Conservation (phyloP, 805 yeast species). For the Teunomyces gatunensis region DNA sequence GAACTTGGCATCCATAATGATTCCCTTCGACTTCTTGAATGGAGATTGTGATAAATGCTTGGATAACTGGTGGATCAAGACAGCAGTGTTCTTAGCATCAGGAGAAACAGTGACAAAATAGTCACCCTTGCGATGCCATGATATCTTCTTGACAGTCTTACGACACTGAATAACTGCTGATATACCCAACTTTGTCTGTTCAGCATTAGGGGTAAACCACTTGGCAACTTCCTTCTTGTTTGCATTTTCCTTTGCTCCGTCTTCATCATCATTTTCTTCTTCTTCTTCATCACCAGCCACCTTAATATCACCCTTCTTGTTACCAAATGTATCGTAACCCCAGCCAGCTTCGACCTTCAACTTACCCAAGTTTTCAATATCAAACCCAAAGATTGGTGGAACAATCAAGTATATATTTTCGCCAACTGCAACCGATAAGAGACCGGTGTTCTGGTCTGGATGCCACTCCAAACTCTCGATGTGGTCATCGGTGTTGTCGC, state of each 20-base stretch:
- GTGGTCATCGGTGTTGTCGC: conserved; percentile 65
- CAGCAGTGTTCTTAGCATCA: conserved; percentile 82
- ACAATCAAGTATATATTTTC: conserved; percentile 74
- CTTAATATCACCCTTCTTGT: conserved; percentile 40
- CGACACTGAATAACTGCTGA: conserved; percentile 67
- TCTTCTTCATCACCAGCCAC: conserved; percentile 44
- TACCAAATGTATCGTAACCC: conserved; percentile 73
- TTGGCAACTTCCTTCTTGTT: conserved; percentile 57
- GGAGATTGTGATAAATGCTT: conserved; percentile 96
- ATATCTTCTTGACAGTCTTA: conserved; percentile 68
- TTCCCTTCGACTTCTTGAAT: conserved; percentile 87
- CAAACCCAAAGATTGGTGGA: conserved; percentile 90
- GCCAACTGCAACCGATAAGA: conserved; percentile 82
- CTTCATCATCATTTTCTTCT: conserved; percentile 24
- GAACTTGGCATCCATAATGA: conserved; percentile 93
- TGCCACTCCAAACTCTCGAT: conserved; percentile 87
- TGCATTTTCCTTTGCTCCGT: conserved; percentile 12
- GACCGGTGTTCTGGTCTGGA: conserved; percentile 71
- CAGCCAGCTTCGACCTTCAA: conserved; percentile 84
- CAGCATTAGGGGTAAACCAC: conserved; percentile 78
- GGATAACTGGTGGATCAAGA: conserved; percentile 89
- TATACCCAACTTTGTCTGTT: conserved; percentile 62
- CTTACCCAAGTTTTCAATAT: conserved; percentile 76
- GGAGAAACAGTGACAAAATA: conserved; percentile 97
- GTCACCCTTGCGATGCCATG: conserved; percentile 98